phyloP scores from a whole-genome alignment of 768 basidiomycete genomes.

The Psilocybe sp. region DNA sequence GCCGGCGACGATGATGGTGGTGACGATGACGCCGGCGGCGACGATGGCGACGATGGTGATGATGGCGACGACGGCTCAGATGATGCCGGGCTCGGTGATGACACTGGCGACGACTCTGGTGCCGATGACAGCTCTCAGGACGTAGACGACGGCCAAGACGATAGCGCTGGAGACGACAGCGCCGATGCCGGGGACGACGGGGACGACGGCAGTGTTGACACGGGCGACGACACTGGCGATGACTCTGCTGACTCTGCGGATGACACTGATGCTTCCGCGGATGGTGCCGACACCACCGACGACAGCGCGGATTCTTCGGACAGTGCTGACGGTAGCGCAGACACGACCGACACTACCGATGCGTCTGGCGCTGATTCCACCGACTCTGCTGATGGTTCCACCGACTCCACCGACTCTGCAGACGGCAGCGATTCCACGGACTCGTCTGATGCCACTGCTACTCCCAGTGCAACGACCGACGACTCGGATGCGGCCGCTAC shows the following conservation, averaged over 20 bases:
- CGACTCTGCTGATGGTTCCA: background rate
- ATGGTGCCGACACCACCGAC: slow-evolving; percentile 4
- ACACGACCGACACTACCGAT: slow-evolving; percentile 2
- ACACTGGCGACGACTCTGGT: background rate
- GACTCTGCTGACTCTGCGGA: background rate
- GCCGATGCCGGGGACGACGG: background rate
- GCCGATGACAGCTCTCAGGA: slow-evolving; percentile 3
- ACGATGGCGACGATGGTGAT: background rate
- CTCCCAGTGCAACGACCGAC: slow-evolving; percentile 1
- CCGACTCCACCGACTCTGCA: background rate
- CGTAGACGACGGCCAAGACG: slow-evolving; percentile 3
- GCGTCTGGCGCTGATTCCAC: slow-evolving; percentile 1
- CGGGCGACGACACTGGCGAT: background rate
- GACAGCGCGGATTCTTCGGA: slow-evolving; percentile 1
- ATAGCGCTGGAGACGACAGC: background rate
- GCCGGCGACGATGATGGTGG: slow-evolving; percentile 7
- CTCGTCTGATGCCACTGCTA: slow-evolving; percentile 2
- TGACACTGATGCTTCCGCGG: slow-evolving; percentile 1
- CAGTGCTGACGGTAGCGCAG: slow-evolving; percentile 1
- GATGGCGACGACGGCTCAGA: slow-evolving; percentile 2
- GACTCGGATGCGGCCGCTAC: slow-evolving; percentile 7
- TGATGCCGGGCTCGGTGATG: slow-evolving; percentile 2
- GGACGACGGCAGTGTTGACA: background rate
- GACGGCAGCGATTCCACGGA: slow-evolving; percentile 5
- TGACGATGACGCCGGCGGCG: slow-evolving; percentile 10